phyloP scores from a whole-genome alignment of 2,329 filamentous ascomycete species.

The Penicillium sp. region DNA sequence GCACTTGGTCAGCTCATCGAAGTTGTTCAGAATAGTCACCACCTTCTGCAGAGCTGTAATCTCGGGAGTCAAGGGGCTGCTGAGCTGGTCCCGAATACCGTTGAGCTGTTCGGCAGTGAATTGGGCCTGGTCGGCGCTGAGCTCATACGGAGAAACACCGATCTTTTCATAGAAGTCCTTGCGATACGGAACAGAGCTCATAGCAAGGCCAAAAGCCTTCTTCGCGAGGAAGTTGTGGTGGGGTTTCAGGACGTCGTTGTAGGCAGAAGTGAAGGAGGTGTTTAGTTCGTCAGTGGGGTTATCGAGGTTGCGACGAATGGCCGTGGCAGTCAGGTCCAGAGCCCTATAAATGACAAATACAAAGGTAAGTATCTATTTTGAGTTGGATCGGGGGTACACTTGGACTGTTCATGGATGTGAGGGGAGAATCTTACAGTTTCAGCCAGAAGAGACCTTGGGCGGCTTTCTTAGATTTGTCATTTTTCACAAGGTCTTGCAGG shows the following conservation, averaged over 20 bases:
- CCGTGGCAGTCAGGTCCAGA: slow-evolving; percentile 89
- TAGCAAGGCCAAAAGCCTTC: slow-evolving; percentile 89
- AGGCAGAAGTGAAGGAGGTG: slow-evolving; percentile 83
- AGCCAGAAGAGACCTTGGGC: slow-evolving; percentile 94
- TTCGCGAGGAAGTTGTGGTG: slow-evolving; percentile 90
- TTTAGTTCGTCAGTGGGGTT: slow-evolving; percentile 75
- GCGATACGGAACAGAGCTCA: slow-evolving; percentile 90
- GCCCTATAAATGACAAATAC: slow-evolving; percentile 59
- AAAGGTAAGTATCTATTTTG: neutral
- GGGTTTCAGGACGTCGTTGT: slow-evolving; percentile 84
- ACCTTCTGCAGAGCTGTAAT: slow-evolving; percentile 76
- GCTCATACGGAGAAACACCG: slow-evolving; percentile 42
- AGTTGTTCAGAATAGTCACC: slow-evolving; percentile 74
- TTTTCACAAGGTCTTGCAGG: slow-evolving; percentile 80
- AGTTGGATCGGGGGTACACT: neutral
- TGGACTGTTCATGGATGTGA: neutral
- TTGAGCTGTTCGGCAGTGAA: slow-evolving; percentile 49
- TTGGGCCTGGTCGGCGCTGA: slow-evolving; percentile 42
- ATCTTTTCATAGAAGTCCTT: slow-evolving; percentile 93
- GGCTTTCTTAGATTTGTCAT: slow-evolving; percentile 86
- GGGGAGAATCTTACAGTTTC: slow-evolving; percentile 65
- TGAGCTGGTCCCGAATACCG: neutral
- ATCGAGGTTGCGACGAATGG: slow-evolving; percentile 75
- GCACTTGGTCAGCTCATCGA: slow-evolving; percentile 58
- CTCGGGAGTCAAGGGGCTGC: slow-evolving; percentile 68